Evolutionary conservation across 148 eudicot species (phyloP).

Genomic region (Linanthus parryae): DNA sequence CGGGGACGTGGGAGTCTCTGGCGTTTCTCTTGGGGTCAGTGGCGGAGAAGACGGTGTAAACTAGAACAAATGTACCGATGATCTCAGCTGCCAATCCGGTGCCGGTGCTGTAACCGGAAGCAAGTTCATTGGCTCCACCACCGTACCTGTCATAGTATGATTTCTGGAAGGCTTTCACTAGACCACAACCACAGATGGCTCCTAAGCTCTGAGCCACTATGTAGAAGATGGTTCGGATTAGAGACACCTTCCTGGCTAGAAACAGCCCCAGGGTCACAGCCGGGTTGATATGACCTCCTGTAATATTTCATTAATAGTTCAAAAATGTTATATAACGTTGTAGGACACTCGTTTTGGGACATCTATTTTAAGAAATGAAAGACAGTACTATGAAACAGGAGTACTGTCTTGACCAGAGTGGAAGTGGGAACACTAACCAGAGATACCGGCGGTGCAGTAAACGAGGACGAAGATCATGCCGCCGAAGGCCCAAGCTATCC

Average conservation of each 20-base stretch:
- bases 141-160: not conserved
- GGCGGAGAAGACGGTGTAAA: slow-evolving; percentile 41
- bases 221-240: slow-evolving; percentile 1
- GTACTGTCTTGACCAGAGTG: no score
- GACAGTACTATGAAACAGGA: no score
- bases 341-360: no score
- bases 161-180: slow-evolving; percentile 11
- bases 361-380: no score
- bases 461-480: slow-evolving; percentile 9
- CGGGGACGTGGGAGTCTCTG: slow-evolving; percentile 5
- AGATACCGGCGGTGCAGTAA: slow-evolving; percentile 11
- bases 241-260: slow-evolving; percentile 8
- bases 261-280: slow-evolving; percentile 36
- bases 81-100: slow-evolving; percentile 10
- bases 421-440: slow-evolving; percentile 4
- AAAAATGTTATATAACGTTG: no score
- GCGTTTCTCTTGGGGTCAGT: slow-evolving; percentile 9
- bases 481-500: slow-evolving; percentile 10
- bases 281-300: slow-evolving; percentile 80
- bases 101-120: slow-evolving; percentile 11
- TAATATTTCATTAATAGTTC: no score
- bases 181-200: slow-evolving; percentile 6
- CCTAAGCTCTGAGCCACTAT: slow-evolving; percentile 1
- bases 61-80: slow-evolving; percentile 46
- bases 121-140: slow-evolving; percentile 11